phyloP scores from a whole-genome alignment of 805 yeast species.

The Candida berthetii region DNA sequence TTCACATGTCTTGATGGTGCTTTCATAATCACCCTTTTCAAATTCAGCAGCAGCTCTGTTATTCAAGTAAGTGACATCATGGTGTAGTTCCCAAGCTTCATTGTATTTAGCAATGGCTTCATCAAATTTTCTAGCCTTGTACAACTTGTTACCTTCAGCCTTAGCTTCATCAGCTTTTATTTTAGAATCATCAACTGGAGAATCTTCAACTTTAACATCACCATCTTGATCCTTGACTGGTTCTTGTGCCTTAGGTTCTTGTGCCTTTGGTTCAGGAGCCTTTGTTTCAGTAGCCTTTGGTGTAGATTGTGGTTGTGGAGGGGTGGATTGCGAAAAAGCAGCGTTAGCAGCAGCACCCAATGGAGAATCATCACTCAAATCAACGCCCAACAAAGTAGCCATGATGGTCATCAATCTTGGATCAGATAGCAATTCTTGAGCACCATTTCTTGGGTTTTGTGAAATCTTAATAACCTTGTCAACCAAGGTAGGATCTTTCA shows the following conservation, averaged over 20 bases:
- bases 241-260: conserved; percentile 21
- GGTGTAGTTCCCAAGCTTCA: conserved; percentile 74
- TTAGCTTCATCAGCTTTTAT: conserved; percentile 63
- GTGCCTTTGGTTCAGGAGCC: conserved; percentile 15
- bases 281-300: conserved; percentile 5
- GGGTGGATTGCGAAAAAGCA: conserved; percentile 9
- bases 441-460: conserved; percentile 69
- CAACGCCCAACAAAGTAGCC: conserved; percentile 82
- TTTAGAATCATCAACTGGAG: conserved; percentile 27
- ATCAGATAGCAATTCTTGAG: conserved; percentile 66
- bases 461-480: conserved; percentile 57
- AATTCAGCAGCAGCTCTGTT: conserved; percentile 97
- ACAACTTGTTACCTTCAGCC: conserved; percentile 78
- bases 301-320: conserved; percentile 17
- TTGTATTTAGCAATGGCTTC: conserved; percentile 86
- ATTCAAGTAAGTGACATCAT: conserved; percentile 90
- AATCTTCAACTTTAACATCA: conserved; percentile 20
- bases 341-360: conserved; percentile 20
- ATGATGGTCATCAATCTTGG: conserved; percentile 85
- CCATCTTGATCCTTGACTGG: conserved; percentile 32
- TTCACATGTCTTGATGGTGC: conserved; percentile 76
- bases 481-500: conserved; percentile 84
- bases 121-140: conserved; percentile 84
- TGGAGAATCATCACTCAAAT: conserved; percentile 36
- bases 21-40: conserved; percentile 89